Base-by-base conservation (phyloP, 352 stramenopile genomes). In the Globisporangium mamillatum region DNA sequence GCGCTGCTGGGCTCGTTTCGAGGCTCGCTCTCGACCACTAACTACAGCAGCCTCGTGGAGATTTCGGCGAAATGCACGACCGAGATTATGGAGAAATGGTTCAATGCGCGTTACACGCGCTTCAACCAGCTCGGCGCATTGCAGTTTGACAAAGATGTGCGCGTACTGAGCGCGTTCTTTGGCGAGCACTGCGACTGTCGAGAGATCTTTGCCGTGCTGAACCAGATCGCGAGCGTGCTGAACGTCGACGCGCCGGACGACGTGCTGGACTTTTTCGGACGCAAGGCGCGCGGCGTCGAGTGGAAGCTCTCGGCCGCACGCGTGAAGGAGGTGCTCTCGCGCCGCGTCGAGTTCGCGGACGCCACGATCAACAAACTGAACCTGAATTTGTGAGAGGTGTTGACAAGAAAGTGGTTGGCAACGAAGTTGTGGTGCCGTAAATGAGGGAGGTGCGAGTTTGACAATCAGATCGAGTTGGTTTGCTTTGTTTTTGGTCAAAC, bases 81-180 rank as follows among this genome's bases (percentile, higher is more conserved):
- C 4, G 76, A 79, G 54, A 69, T 89, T 44, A 55, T 96, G 25
- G 82, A 93, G 63, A 76, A 70, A 54, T 92, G 88, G 83, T 88
- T 95, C 53, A 58, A 82, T 20, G 73, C 75, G 22, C 78, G 78
- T n/a, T 68, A 69, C 36, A 70, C 77, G 60, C 80, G 81, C 16
- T 89, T 95, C 68, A 93, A 90, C 29, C 87, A 93, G 67, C 83
- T 96, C 27, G 89, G 89, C 20, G 87, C 89, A 24, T 72, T 96
- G 3, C 89, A 96, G 60, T 90, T 95, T 22, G 89, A 96, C 70
- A 96, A 96, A 67, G 89, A 96, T 65, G 36, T 96, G 60, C 87
- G 89, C 57, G 77, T 93, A 50, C 68, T 96, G 12, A 82, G 61
- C 25, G 80, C 69, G 12, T 91, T 91, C 73, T 90, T 96, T 60